Percentiles rank a stretch among this genome's conserved stretches.
Conservation (phyloP, 2,329 filamentous ascomycete genomes). For the Aureobasidium subglaciale region DNA sequence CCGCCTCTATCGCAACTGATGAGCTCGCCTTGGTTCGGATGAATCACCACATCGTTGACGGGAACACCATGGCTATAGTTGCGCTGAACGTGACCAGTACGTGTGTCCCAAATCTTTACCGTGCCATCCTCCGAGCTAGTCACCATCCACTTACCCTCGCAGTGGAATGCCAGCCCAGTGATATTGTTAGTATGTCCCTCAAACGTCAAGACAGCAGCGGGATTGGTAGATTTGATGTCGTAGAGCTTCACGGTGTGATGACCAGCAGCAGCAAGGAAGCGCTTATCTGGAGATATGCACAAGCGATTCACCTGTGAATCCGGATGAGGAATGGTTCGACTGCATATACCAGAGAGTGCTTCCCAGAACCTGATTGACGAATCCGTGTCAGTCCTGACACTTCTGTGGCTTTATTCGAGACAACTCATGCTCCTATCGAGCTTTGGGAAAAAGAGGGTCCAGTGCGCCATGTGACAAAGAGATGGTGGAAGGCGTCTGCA, state of each 20-base stretch:
- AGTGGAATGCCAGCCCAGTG: conserved; percentile 95
- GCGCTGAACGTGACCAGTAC: conserved; percentile 76
- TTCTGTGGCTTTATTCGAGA: neutral
- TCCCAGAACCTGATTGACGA: conserved; percentile 78
- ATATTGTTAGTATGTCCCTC: conserved; percentile 95
- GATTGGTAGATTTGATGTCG: conserved; percentile 97
- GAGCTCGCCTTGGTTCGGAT: conserved; percentile 96
- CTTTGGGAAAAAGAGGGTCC: neutral
- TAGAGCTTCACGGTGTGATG: conserved; percentile 92
- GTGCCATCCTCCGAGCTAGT: conserved; percentile 95
- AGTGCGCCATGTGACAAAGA: conserved; percentile 8
- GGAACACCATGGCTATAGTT: conserved; percentile 86
- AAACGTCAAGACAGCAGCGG: conserved; percentile 85
- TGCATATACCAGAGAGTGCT: conserved; percentile 94
- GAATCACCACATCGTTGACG: conserved; percentile 98
- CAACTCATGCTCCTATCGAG: neutral
- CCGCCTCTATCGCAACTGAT: conserved; percentile 92
- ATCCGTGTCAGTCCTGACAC: neutral
- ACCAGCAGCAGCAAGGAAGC: conserved; percentile 76
- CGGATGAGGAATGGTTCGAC: conserved; percentile 92
- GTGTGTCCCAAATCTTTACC: conserved; percentile 94
- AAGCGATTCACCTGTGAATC: conserved; percentile 98
- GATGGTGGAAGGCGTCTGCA: neutral
- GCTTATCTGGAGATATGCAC: conserved; percentile 97
- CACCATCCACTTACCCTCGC: conserved; percentile 99